Percentiles rank a stretch among this genome's conserved stretches.
Conservation (phyloP, 2,329 filamentous ascomycete genomes). For the Chaetomium sp. region DNA sequence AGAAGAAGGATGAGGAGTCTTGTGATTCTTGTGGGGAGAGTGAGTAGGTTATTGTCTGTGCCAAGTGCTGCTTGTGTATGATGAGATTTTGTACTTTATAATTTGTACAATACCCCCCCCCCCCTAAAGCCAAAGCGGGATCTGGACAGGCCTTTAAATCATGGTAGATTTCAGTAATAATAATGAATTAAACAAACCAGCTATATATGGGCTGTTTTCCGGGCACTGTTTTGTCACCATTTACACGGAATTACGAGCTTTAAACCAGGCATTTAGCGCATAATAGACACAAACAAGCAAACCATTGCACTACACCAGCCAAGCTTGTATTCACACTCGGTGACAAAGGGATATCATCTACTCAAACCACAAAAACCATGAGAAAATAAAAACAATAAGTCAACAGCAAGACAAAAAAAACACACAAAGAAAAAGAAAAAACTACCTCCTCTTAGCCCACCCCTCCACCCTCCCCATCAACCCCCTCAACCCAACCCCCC, state of each 20-base stretch:
- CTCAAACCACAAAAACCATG: neutral
- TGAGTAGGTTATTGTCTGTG: too few relatives aligned
- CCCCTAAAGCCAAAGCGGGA: too few relatives aligned
- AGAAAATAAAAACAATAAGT: constrained; percentile 1
- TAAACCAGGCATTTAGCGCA: neutral
- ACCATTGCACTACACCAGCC: constrained; percentile 6
- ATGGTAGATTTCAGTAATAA: too few relatives aligned
- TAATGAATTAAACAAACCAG: too few relatives aligned
- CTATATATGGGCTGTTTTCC: too few relatives aligned
- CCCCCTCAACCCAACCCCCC: constrained; percentile 66
- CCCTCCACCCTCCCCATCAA: constrained; percentile 59
- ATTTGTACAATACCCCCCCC: too few relatives aligned
- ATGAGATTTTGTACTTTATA: too few relatives aligned
- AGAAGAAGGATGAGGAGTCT: constrained; percentile 21
- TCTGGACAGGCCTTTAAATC: too few relatives aligned
- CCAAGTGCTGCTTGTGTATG: too few relatives aligned
- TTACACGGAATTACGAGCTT: too few relatives aligned
- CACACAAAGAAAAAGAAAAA: constrained; percentile 2
- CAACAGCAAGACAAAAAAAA: neutral
- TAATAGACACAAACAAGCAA: neutral
- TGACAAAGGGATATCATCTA: constrained; percentile 10
- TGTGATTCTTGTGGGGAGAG: constrained; percentile 17
- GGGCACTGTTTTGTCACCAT: too few relatives aligned
- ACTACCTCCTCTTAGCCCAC: constrained; percentile 34
- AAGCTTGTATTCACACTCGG: too few relatives aligned